A percentile compares a stretch with the other conserved stretches of the same genome.
Evolutionary conservation across 139 green algal species (phyloP).

Genomic region (Picochlorum sp.): DNA sequence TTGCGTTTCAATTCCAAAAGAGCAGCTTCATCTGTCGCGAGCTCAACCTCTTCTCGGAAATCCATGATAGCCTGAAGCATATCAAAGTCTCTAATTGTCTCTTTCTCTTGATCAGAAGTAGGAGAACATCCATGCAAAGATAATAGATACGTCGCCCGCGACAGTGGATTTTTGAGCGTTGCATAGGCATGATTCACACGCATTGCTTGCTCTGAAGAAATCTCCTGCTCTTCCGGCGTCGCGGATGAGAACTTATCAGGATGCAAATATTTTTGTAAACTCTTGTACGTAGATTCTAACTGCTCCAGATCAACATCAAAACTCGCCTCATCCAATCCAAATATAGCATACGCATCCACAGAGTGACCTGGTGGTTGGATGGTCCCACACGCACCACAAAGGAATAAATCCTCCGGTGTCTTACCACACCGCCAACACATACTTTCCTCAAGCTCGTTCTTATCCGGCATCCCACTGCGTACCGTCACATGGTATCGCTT

Average conservation of each 20-base stretch:
- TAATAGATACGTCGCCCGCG: background rate
- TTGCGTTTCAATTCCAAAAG: conserved; percentile 1
- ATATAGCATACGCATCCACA: background rate
- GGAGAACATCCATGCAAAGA: background rate
- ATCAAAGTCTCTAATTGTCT: background rate
- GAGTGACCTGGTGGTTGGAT: background rate
- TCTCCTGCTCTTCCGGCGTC: background rate
- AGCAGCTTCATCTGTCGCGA: background rate
- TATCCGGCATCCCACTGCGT: background rate
- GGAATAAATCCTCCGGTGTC: background rate
- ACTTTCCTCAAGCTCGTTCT: background rate
- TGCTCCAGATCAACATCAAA: background rate
- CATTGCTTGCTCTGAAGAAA: background rate
- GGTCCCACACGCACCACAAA: background rate
- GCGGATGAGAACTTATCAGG: conserved; percentile 4
- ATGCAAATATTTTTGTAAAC: conserved; percentile 1
- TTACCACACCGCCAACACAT: conserved; percentile 1
- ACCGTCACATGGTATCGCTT: background rate
- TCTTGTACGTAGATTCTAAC: conserved; percentile 2
- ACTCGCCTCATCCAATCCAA: background rate
- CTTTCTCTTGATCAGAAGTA: background rate
- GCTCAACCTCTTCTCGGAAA: conserved; percentile 1
- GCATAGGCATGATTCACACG: background rate
- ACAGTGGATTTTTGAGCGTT: background rate
- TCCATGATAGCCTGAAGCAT: conserved; percentile 2